Evolutionary conservation across 2,329 filamentous ascomycete genomes (phyloP).

Genomic region (Colletotrichum chrysophilum): DNA sequence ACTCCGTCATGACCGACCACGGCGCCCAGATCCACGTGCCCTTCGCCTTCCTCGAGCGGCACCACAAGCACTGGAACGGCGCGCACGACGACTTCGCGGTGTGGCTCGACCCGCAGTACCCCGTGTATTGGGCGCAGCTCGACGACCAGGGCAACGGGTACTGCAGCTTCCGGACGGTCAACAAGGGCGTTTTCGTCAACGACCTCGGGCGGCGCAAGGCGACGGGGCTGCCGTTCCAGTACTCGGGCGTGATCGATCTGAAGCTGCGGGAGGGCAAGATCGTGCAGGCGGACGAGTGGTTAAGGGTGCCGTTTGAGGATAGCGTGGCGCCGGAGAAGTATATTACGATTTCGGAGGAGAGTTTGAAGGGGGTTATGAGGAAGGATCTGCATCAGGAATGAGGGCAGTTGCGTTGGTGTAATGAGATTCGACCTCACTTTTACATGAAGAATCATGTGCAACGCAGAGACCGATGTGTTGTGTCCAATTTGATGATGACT

Average conservation of each 20-base stretch:
- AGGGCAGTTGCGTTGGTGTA: neutral
- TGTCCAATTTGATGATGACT: neutral
- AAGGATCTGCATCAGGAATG: neutral
- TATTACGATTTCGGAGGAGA: slow-evolving; percentile 6
- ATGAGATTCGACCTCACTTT: neutral
- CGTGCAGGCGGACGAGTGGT: slow-evolving; percentile 1
- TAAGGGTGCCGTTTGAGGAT: slow-evolving; percentile 3
- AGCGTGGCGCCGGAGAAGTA: slow-evolving; percentile 13
- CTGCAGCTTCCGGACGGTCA: slow-evolving; percentile 15
- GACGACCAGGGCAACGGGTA: neutral
- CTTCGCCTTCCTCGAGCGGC: slow-evolving; percentile 1
- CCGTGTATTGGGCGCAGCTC: slow-evolving; percentile 7
- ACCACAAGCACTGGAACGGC: slow-evolving; percentile 18
- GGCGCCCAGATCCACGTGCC: slow-evolving; percentile 8
- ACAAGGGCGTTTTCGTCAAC: slow-evolving; percentile 10
- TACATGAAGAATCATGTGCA: neutral
- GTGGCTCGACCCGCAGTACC: slow-evolving; percentile 1
- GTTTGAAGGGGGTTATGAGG: neutral
- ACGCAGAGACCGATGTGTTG: neutral
- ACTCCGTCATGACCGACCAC: slow-evolving; percentile 15
- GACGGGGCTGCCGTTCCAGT: slow-evolving; percentile 1
- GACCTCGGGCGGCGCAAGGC: slow-evolving; percentile 6
- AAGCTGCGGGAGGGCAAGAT: slow-evolving; percentile 8
- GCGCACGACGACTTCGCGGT: slow-evolving; percentile 6
- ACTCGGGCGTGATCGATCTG: neutral